Percentiles rank a stretch among this genome's conserved stretches.
Conservation (phyloP, 768 basidiomycete species). For the Candolleomyces eurysporus region DNA sequence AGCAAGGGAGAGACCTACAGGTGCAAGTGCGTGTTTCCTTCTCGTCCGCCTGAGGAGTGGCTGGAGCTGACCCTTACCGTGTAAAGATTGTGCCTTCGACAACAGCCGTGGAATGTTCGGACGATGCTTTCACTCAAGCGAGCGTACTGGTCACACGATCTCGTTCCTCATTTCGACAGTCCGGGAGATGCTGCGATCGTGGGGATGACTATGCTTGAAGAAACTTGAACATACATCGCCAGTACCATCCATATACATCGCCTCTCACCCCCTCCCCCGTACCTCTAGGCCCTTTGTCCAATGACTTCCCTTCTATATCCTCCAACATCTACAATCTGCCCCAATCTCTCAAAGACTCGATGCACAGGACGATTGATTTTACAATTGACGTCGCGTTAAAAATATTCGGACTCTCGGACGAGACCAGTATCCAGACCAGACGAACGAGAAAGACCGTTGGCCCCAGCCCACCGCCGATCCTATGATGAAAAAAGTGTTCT, state of each 20-base stretch:
- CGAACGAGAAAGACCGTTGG: conserved; percentile 66
- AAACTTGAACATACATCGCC: conserved; percentile 53
- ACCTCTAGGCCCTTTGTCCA: conserved; percentile 38
- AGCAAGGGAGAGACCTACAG: conserved; percentile 89
- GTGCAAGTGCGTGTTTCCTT: conserved; percentile 70
- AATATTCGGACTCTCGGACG: conserved; percentile 76
- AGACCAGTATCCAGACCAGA: conserved; percentile 54
- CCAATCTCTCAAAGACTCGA: conserved; percentile 67
- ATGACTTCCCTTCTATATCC: conserved; percentile 58
- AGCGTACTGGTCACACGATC: conserved; percentile 86
- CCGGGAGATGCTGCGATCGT: conserved; percentile 93
- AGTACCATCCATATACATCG: conserved; percentile 61
- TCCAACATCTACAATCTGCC: conserved; percentile 57
- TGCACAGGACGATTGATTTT: conserved; percentile 71
- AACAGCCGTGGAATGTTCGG: conserved; percentile 89
- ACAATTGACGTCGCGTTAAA: conserved; percentile 83
- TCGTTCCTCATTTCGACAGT: conserved; percentile 92
- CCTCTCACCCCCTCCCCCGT: conserved; percentile 39
- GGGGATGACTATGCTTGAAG: conserved; percentile 91
- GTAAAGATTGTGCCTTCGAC: conserved; percentile 87
- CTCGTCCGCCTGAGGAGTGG: background rate
- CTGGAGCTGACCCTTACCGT: conserved; percentile 4
- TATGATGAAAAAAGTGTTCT: conserved; percentile 75
- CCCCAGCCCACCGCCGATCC: conserved; percentile 76
- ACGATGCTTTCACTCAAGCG: conserved; percentile 85